A percentile compares a stretch with the other conserved stretches of the same genome.
Conservation (phyloP, 2,329 filamentous ascomycete genomes). For the Metarhizium album region DNA sequence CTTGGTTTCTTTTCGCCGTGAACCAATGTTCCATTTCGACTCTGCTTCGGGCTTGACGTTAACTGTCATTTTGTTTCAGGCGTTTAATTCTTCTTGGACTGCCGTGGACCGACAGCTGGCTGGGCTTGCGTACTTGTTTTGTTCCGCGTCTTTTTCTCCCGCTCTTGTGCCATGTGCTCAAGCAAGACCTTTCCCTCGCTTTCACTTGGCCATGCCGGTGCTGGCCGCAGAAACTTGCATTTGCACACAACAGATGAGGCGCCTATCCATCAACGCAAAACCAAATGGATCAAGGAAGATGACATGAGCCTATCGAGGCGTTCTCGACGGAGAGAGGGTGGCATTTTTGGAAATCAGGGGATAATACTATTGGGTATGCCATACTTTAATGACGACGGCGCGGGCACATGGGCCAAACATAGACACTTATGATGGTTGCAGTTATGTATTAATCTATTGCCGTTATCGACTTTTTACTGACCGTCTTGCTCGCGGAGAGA, state of each 20-base stretch:
- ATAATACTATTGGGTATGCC: slow-evolving; percentile 13
- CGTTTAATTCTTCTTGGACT: neutral
- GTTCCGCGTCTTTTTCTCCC: neutral
- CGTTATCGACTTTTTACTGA: neutral
- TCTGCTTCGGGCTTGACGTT: slow-evolving; percentile 1
- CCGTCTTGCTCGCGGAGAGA: neutral
- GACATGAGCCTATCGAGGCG: neutral
- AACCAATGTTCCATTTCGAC: neutral
- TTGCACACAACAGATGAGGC: neutral
- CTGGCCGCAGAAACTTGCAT: too few relatives aligned
- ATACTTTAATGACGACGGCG: slow-evolving; percentile 3
- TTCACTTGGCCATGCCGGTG: too few relatives aligned
- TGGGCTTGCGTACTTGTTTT: neutral
- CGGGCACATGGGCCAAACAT: neutral
- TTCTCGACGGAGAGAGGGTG: slow-evolving; percentile 2
- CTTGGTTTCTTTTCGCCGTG: neutral
- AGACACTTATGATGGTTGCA: neutral
- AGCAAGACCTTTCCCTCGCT: too few relatives aligned
- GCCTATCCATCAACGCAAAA: neutral
- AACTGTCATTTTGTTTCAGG: slow-evolving; percentile 4
- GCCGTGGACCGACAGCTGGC: neutral
- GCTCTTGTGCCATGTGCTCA: neutral
- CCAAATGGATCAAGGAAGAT: neutral
- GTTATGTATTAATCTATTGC: slow-evolving; percentile 1
- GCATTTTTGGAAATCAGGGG: slow-evolving; percentile 8